Percentiles rank a stretch among this genome's conserved stretches.
Conservation (phyloP, 202 grass and related monocot genomes). For the Dendrocalamus latiflorus region DNA sequence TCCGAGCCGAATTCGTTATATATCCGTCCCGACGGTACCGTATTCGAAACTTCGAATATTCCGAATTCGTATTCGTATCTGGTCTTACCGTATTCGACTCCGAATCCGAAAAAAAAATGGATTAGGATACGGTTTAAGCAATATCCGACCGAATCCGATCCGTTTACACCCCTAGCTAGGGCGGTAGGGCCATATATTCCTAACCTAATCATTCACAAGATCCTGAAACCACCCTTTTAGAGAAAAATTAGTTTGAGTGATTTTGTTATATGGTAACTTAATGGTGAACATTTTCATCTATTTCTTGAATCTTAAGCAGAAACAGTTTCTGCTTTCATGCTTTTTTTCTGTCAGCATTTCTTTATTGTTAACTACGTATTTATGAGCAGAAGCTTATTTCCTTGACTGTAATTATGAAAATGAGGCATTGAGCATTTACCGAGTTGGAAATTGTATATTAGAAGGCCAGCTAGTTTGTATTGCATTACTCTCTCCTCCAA, state of each 20-base stretch:
- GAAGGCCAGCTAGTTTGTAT: background rate
- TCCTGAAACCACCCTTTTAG: background rate
- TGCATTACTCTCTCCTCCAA: background rate
- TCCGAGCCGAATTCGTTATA: no score
- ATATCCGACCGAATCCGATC: no score
- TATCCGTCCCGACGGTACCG: no score
- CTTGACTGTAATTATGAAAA: background rate
- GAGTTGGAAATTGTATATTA: background rate
- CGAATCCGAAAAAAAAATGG: no score
- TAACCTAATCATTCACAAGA: background rate
- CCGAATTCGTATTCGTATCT: no score
- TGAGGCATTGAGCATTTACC: background rate
- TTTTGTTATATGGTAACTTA: background rate
- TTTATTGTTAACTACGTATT: constrained; percentile 1
- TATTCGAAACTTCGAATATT: no score
- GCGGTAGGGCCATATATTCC: background rate
- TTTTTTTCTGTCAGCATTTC: background rate
- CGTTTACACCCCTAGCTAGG: no score
- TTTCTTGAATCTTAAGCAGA: background rate
- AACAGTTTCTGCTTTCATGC: background rate
- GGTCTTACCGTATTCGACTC: no score
- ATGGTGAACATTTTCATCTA: background rate
- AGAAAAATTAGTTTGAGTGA: background rate
- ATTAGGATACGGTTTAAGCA: no score
- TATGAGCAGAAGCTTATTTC: background rate